Evolutionary conservation across 1,284 basidiomycete species (phyloP).

Genomic region (Ustilago trichophora): DNA sequence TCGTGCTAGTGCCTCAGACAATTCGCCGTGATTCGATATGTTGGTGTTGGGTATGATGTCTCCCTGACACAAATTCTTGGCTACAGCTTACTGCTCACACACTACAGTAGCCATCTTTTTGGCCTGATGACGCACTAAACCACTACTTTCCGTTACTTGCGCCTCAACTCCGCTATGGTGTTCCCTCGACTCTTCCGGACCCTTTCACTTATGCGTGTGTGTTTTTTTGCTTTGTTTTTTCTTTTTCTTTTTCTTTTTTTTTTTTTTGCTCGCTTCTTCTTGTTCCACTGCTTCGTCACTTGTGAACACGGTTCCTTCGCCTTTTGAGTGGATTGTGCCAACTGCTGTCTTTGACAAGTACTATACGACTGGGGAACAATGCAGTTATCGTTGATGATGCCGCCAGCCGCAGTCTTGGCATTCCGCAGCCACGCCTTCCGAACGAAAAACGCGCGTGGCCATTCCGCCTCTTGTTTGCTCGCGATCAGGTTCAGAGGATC

Average conservation of each 20-base stretch:
- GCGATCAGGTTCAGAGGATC: slow-evolving; percentile 9
- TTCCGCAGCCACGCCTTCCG: slow-evolving; percentile 4
- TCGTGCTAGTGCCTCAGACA: background rate
- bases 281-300: background rate
- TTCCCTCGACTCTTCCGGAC: no score
- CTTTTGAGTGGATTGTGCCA: background rate
- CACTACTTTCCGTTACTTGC: slow-evolving; percentile 5
- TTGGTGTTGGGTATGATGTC: no score
- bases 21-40: slow-evolving; percentile 10
- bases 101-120: no score
- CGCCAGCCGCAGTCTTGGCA: slow-evolving; percentile 36
- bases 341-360: no score
- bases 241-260: no score
- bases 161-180: background rate
- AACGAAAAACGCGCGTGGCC: slow-evolving; percentile 4
- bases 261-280: background rate
- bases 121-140: slow-evolving; percentile 19
- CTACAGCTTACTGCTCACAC: background rate
- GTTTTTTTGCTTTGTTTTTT: no score
- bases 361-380: no score
- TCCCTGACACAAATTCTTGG: slow-evolving; percentile 13
- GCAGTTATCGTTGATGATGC: slow-evolving; percentile 7
- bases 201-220: no score
- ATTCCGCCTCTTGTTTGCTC: slow-evolving; percentile 9
- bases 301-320: background rate